Conservation (phyloP, 2,329 filamentous ascomycete genomes). For the Colletotrichum trifolii region DNA sequence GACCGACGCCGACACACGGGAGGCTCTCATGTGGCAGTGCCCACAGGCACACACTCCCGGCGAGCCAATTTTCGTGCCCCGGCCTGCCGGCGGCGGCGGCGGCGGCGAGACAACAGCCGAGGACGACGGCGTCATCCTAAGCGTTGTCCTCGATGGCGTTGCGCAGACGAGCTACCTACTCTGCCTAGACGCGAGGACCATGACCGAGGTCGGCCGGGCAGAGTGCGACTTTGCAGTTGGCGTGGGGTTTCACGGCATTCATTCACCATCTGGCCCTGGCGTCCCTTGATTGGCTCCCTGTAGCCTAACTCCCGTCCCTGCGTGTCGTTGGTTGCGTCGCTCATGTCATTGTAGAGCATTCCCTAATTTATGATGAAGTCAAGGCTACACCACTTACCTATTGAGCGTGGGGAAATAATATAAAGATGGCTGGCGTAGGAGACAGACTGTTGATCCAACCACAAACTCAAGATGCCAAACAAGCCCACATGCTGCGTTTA, state of each 20-base stretch:
- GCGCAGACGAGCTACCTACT: constrained; percentile 71
- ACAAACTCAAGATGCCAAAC: too few species aligned
- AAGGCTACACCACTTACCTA: too few species aligned
- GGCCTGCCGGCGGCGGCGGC: constrained; percentile 39
- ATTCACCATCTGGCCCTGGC: constrained; percentile 44
- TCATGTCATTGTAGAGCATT: too few species aligned
- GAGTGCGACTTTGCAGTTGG: constrained; percentile 69
- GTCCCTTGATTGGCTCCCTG: too few species aligned
- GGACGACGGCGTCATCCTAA: constrained; percentile 72
- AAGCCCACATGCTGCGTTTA: too few species aligned
- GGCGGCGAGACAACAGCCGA: constrained; percentile 53
- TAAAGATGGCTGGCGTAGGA: too few species aligned
- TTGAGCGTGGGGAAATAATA: too few species aligned
- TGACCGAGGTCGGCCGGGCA: constrained; percentile 73
- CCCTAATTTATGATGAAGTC: too few species aligned
- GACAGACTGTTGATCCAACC: too few species aligned
- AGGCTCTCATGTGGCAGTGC: constrained; percentile 66
- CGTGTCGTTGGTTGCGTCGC: too few species aligned
- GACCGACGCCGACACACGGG: constrained; percentile 67
- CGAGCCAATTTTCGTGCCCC: constrained; percentile 73
- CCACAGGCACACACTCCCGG: constrained; percentile 72
- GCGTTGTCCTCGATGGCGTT: constrained; percentile 72
- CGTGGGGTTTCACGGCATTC: constrained; percentile 74
- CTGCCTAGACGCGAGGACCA: constrained; percentile 70
- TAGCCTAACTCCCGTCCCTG: too few species aligned